Conservation (phyloP, 495 filamentous ascomycete genomes). For the Trichoderma gamsii region DNA sequence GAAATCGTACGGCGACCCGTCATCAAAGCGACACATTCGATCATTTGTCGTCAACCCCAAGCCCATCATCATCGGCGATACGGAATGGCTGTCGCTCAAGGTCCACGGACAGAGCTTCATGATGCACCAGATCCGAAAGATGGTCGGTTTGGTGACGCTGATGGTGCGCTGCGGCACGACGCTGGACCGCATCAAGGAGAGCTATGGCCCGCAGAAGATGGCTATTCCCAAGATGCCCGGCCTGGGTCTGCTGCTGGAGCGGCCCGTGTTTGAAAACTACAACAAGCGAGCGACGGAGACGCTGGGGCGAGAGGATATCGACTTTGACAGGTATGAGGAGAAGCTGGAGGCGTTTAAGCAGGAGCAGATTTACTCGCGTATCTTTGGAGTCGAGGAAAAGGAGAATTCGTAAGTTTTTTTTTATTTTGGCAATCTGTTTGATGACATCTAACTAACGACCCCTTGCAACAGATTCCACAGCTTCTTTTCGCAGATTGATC, state of each 20-base stretch:
- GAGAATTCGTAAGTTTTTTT: constrained; percentile 58
- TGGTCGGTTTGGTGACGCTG: constrained; percentile 89
- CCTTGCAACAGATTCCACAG: constrained; percentile 54
- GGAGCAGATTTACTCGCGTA: constrained; percentile 82
- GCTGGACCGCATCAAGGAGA: constrained; percentile 58
- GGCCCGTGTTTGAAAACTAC: constrained; percentile 83
- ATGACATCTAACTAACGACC: not conserved
- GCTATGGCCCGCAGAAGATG: constrained; percentile 59
- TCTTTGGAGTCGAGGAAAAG: constrained; percentile 83
- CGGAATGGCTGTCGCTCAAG: constrained; percentile 90
- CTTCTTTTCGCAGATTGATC: constrained; percentile 82
- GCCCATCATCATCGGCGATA: constrained; percentile 79
- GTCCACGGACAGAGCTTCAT: constrained; percentile 98
- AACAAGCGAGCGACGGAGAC: constrained; percentile 55
- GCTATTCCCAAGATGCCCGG: constrained; percentile 91
- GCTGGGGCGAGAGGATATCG: constrained; percentile 55
- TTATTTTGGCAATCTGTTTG: not conserved
- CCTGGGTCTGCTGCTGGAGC: constrained; percentile 79
- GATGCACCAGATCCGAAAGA: constrained; percentile 99
- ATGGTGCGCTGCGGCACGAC: constrained; percentile 73
- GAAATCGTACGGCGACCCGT: constrained; percentile 71
- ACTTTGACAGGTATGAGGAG: constrained; percentile 68
- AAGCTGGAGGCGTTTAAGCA: constrained; percentile 88
- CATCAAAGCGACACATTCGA: constrained; percentile 80
- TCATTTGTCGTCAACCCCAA: constrained; percentile 67